These are phyloP conservation scores for Phoma sp. DNA, from an alignment of 2,329 filamentous ascomycete species.

Conservation along the genomic window DNA sequence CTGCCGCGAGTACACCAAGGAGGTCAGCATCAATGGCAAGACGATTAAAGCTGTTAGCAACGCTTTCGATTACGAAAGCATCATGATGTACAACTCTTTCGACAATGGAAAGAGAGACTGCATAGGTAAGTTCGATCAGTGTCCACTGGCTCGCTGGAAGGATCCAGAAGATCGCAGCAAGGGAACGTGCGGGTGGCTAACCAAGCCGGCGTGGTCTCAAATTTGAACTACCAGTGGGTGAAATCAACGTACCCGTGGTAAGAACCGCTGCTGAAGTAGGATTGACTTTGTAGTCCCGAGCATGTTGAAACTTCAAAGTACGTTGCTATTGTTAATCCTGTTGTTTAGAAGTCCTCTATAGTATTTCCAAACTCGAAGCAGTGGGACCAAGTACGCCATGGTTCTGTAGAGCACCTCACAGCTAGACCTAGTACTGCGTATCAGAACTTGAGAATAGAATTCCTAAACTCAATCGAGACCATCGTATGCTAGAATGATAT, in stretches of 20 bases:
- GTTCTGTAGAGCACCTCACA: neutral
- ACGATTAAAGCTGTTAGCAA: neutral
- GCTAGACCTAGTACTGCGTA: neutral
- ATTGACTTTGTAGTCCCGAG: no score
- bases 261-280: neutral
- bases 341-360: no score
- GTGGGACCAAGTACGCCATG: no score
- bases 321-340: no score
- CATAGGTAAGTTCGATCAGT: neutral
- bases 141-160: conserved; percentile 2
- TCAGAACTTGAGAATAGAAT: no score
- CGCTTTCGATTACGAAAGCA: conserved; percentile 1
- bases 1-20: neutral
- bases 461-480: no score
- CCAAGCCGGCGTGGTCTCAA: neutral
- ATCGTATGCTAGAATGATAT: no score
- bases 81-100: conserved; percentile 1
- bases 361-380: no score
- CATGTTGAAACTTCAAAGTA: no score
- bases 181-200: neutral
- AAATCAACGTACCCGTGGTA: neutral
- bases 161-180: neutral
- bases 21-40: neutral
- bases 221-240: conserved; percentile 1
- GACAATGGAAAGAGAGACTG: neutral